Conservation (phyloP, 345 rosid species). For the Salix purpurea region DNA sequence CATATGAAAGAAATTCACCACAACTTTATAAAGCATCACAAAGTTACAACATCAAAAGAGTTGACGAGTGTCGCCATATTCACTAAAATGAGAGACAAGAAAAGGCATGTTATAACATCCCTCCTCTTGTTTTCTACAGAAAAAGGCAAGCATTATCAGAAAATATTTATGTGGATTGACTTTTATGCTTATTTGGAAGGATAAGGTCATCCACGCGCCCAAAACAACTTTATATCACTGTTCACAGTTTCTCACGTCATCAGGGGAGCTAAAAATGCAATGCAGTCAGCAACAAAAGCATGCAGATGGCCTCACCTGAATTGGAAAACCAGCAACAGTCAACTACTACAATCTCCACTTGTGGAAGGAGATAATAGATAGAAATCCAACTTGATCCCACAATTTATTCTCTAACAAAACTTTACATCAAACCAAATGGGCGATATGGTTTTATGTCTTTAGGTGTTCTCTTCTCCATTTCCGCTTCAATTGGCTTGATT, state of each 20-base stretch:
- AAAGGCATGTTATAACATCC: background rate
- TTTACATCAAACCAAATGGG: background rate
- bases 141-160: background rate
- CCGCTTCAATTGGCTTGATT: background rate
- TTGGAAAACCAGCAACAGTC: background rate
- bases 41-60: background rate
- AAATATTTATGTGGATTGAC: background rate
- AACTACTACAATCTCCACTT: background rate
- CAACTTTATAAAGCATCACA: background rate
- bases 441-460: background rate
- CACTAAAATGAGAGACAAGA: background rate
- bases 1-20: background rate
- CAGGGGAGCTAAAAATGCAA: background rate
- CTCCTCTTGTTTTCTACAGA: background rate
- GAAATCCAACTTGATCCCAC: background rate
- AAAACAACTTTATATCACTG: background rate
- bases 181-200: background rate
- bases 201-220: background rate
- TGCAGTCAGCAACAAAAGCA: background rate
- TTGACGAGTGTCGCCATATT: background rate
- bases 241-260: background rate
- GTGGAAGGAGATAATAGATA: background rate
- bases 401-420: background rate
- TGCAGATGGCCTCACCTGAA: background rate
- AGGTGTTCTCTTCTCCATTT: background rate